Percentiles rank a stretch among this genome's conserved stretches.
Evolutionary conservation across 2,329 filamentous ascomycete species (phyloP).

Genomic region (Pestalotiopsis sp.): DNA sequence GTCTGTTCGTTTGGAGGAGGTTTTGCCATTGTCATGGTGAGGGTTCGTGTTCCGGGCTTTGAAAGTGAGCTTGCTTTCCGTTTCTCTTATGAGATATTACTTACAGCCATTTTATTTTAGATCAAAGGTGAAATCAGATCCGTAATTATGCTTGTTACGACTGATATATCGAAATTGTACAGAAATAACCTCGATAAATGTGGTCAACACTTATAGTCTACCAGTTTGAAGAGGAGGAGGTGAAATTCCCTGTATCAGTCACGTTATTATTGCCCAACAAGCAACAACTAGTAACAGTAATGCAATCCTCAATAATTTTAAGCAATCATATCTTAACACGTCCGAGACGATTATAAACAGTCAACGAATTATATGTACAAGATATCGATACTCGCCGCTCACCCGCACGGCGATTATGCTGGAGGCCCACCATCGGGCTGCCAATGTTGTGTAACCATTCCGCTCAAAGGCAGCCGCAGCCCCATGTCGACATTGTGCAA

Average conservation of each 20-base stretch:
- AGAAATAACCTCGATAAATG: too few species aligned
- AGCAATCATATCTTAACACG: background rate
- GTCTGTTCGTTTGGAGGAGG: background rate
- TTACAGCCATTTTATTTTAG: too few species aligned
- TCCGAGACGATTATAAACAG: background rate
- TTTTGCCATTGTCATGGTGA: background rate
- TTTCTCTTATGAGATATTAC: too few species aligned
- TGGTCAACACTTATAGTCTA: too few species aligned
- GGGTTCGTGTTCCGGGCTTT: background rate
- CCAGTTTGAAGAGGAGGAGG: too few species aligned
- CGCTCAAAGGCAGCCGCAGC: background rate
- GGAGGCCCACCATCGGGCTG: background rate
- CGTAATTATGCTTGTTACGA: too few species aligned
- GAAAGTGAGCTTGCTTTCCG: background rate
- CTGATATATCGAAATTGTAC: too few species aligned
- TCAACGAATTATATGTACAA: background rate
- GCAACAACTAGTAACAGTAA: background rate
- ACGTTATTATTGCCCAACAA: too few species aligned
- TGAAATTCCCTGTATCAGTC: too few species aligned
- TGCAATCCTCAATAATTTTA: too few species aligned
- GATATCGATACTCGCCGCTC: background rate
- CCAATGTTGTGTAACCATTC: slow-evolving; percentile 1
- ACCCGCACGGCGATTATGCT: background rate
- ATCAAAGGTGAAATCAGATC: too few species aligned
- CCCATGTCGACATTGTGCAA: background rate